These are phyloP conservation scores for Eleusine coracana DNA, from an alignment of 176 grass and related monocot genomes.

Conservation along the genomic window DNA sequence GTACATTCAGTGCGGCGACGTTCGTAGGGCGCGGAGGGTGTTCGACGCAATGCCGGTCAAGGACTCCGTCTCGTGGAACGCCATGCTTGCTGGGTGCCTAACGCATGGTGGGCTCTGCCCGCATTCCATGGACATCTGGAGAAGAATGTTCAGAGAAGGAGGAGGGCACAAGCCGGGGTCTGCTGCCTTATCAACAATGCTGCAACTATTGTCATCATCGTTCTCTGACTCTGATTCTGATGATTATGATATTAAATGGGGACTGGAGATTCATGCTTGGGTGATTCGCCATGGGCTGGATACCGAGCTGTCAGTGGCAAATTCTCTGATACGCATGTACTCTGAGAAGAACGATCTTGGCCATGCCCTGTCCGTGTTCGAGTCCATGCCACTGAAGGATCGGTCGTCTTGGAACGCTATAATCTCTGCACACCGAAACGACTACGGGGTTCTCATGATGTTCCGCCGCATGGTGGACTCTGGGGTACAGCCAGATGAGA, in stretches of 20 bases:
- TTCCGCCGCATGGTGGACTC: constrained; percentile 62
- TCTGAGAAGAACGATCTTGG: constrained; percentile 36
- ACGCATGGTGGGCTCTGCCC: constrained; percentile 39
- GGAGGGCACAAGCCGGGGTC: constrained; percentile 34
- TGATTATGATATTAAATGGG: constrained; percentile 27
- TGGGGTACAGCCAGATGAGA: constrained; percentile 33
- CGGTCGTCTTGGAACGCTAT: constrained; percentile 59
- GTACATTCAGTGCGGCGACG: constrained; percentile 65
- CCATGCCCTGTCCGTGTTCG: constrained; percentile 41
- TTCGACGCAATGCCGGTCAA: constrained; percentile 49
- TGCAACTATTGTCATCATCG: constrained; percentile 8
- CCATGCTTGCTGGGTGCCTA: constrained; percentile 53
- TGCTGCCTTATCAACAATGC: constrained; percentile 34
- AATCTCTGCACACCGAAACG: constrained; percentile 38
- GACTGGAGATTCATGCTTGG: constrained; percentile 62
- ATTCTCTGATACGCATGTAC: constrained; percentile 59
- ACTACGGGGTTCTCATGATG: constrained; percentile 48
- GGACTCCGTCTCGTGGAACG: constrained; percentile 58
- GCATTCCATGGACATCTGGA: constrained; percentile 39
- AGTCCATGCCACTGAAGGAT: constrained; percentile 53
- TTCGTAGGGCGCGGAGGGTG: constrained; percentile 39
- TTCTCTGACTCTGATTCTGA: not conserved
- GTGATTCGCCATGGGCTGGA: constrained; percentile 56
- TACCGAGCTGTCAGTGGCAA: constrained; percentile 41
- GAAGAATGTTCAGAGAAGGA: constrained; percentile 46